phyloP scores from a whole-genome alignment of 768 basidiomycete species.

The Rhizopogon rudus region DNA sequence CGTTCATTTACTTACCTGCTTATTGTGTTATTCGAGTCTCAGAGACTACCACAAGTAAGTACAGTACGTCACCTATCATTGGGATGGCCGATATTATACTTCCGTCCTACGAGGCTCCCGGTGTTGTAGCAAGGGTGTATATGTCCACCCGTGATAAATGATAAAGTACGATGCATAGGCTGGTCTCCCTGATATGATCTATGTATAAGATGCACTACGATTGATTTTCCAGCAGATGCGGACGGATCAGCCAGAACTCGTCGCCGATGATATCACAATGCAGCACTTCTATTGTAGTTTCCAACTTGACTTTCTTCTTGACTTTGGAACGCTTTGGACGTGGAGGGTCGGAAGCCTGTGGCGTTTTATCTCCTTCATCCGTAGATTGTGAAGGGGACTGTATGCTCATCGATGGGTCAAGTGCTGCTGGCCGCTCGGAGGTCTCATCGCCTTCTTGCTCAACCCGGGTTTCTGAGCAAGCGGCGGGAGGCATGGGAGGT shows the following conservation, averaged over 20 bases:
- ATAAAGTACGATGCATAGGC: too few species aligned
- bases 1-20: too few species aligned
- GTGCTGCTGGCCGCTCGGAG: too few species aligned
- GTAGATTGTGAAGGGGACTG: neutral
- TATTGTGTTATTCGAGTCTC: too few species aligned
- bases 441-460: neutral
- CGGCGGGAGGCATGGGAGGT: neutral
- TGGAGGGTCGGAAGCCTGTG: neutral
- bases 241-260: conserved; percentile 69
- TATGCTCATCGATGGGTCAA: neutral
- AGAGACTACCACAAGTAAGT: neutral
- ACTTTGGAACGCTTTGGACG: conserved; percentile 3
- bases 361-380: neutral
- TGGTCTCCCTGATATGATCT: too few species aligned
- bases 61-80: neutral
- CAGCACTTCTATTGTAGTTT: conserved; percentile 48
- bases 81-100: neutral
- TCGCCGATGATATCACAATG: conserved; percentile 86
- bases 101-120: too few species aligned
- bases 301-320: conserved; percentile 30
- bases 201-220: too few species aligned
- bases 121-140: too few species aligned
- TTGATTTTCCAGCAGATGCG: conserved; percentile 44
- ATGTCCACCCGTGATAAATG: too few species aligned
- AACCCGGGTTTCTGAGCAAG: too few species aligned